Percentiles rank a stretch among this genome's conserved stretches.
phyloP scores from a whole-genome alignment of 768 basidiomycete genomes.

The Tylopilus rubrobrunneus region DNA sequence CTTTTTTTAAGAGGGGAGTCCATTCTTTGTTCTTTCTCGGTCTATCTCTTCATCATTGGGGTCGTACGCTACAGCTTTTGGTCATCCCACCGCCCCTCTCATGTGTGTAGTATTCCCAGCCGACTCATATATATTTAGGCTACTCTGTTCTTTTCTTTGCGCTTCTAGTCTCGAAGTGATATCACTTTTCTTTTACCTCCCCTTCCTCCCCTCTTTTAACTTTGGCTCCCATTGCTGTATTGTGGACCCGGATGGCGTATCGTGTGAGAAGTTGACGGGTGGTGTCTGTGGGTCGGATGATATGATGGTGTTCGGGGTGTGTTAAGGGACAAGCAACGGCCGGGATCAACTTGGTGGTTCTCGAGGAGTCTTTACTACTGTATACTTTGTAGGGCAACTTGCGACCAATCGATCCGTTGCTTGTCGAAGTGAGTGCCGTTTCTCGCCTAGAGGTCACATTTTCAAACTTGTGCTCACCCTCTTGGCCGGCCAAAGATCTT shows the following conservation, averaged over 20 bases:
- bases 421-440: neutral
- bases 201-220: neutral
- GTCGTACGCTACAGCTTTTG: constrained; percentile 13
- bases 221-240: constrained; percentile 6
- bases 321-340: constrained; percentile 7
- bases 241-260: constrained; percentile 17
- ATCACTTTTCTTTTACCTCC: constrained; percentile 7
- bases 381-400: constrained; percentile 6
- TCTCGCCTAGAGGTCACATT: too few relatives aligned
- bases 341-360: constrained; percentile 6
- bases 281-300: constrained; percentile 13
- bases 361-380: constrained; percentile 2
- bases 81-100: constrained; percentile 3
- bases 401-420: constrained; percentile 5
- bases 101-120: constrained; percentile 23
- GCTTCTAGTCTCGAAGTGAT: constrained; percentile 20
- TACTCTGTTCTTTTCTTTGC: constrained; percentile 16
- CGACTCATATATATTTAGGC: constrained; percentile 31
- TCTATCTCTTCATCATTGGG: constrained; percentile 11
- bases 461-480: too few relatives aligned
- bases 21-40: constrained; percentile 6
- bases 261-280: constrained; percentile 13
- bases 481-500: too few relatives aligned
- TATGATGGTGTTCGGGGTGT: constrained; percentile 8
- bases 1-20: constrained; percentile 9